These are phyloP conservation scores for Citrus medica DNA, from an alignment of 345 rosid genomes.

Conservation along the genomic window DNA sequence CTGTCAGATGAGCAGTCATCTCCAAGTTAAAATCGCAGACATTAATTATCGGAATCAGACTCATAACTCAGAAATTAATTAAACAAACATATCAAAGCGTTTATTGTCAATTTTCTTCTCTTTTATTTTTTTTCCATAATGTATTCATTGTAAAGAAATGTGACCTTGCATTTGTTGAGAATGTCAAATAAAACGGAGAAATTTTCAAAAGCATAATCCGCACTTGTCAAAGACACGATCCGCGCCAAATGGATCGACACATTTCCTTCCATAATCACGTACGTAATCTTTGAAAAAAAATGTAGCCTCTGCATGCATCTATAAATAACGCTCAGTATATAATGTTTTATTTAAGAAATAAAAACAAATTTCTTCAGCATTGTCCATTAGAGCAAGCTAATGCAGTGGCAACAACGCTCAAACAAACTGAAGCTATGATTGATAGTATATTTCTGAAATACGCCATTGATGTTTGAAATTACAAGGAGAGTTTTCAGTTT, in stretches of 20 bases:
- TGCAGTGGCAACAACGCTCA: not conserved
- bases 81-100: not conserved
- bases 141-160: not conserved
- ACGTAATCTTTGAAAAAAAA: too few relatives aligned
- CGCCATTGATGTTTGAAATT: not conserved
- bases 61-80: not conserved
- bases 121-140: too few relatives aligned
- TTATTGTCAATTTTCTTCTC: too few relatives aligned
- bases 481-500: not conserved
- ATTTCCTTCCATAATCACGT: too few relatives aligned
- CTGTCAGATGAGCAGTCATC: slow-evolving; percentile 30
- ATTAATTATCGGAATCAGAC: not conserved
- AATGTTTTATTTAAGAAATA: too few relatives aligned
- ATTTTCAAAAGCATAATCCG: too few relatives aligned
- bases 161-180: slow-evolving; percentile 2
- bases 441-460: not conserved
- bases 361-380: not conserved
- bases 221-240: too few relatives aligned
- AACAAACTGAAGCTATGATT: not conserved
- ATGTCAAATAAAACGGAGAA: too few relatives aligned
- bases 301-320: too few relatives aligned
- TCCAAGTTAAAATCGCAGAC: slow-evolving; percentile 5
- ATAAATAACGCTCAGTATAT: too few relatives aligned
- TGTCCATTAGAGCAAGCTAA: slow-evolving; percentile 19
- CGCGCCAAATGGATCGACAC: rapidly evolving